Percentiles rank a stretch among this genome's conserved stretches.
These are phyloP conservation scores for Tetrahymena malaccensis DNA, from an alignment of 73 alveolate species.

Conservation along the genomic window DNA sequence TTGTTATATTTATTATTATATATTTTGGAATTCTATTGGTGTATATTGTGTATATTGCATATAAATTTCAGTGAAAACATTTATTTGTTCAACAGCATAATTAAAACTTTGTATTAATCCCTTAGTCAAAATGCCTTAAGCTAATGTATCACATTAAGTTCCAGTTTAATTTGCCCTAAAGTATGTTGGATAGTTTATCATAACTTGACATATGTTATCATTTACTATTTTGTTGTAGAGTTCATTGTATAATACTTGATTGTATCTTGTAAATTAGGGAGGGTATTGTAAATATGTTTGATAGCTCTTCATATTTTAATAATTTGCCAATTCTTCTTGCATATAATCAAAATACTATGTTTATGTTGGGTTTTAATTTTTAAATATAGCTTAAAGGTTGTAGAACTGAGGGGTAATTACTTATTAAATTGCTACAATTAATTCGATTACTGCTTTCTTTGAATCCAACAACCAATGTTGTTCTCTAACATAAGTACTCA, in stretches of 20 bases:
- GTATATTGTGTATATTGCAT: neutral
- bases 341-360: neutral
- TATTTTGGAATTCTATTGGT: neutral
- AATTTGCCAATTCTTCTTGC: neutral
- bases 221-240: neutral
- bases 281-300: neutral
- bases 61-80: neutral
- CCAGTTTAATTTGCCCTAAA: neutral
- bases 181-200: neutral
- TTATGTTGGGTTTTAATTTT: neutral
- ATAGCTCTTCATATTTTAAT: neutral
- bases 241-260: neutral
- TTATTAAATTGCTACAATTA: neutral
- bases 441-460: neutral
- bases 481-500: neutral
- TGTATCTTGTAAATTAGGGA: neutral
- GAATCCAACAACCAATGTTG: neutral
- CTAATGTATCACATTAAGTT: neutral
- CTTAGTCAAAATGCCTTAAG: neutral
- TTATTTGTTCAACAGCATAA: neutral
- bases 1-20: neutral
- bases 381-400: neutral
- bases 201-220: neutral
- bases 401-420: neutral
- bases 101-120: neutral